A percentile compares a stretch with the other conserved stretches of the same genome.
Evolutionary conservation across 169 alveolate species (phyloP).

Genomic region (Cryptosporidium canis): DNA sequence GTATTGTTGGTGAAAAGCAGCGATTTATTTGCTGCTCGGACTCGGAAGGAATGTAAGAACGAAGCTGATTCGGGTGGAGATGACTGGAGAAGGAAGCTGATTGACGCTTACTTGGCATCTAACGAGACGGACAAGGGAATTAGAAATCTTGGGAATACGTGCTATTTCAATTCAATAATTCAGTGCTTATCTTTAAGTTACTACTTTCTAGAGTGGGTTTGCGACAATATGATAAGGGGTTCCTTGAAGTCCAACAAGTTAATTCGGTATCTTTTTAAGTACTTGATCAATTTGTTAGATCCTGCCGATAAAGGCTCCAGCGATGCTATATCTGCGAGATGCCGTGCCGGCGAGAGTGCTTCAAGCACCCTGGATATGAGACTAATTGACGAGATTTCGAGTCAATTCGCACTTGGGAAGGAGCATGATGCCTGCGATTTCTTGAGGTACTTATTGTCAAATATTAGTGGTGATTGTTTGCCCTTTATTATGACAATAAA

Average conservation of each 20-base stretch:
- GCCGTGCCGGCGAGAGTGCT: background rate
- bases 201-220: slow-evolving; percentile 32
- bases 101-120: background rate
- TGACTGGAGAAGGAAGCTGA: background rate
- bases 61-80: background rate
- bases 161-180: slow-evolving; percentile 66
- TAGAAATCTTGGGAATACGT: slow-evolving; percentile 64
- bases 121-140: slow-evolving; percentile 24
- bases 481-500: slow-evolving; percentile 8
- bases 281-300: background rate
- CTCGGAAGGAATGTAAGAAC: background rate
- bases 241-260: slow-evolving; percentile 6
- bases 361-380: background rate
- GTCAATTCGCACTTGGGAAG: slow-evolving; percentile 10
- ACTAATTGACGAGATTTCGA: slow-evolving; percentile 13
- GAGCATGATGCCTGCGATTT: slow-evolving; percentile 67
- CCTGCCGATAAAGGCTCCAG: background rate
- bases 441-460: slow-evolving; percentile 35
- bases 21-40: background rate
- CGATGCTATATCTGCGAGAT: background rate
- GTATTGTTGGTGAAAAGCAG: background rate
- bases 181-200: slow-evolving; percentile 65
- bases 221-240: background rate
- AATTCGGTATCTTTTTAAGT: background rate
- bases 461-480: background rate